phyloP scores from a whole-genome alignment of 2,329 filamentous ascomycete species.

The Rutstroemia sp. region DNA sequence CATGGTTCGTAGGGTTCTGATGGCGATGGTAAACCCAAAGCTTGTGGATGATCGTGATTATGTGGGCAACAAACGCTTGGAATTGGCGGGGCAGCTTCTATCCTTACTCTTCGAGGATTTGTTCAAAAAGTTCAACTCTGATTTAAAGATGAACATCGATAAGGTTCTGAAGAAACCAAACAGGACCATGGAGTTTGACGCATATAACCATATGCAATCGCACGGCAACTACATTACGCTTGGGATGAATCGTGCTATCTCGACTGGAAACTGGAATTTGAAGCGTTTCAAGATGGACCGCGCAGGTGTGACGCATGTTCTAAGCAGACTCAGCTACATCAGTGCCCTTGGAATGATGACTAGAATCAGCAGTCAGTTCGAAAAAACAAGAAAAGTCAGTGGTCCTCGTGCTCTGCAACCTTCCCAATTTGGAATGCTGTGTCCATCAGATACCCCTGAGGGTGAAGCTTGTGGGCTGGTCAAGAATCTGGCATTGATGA shows the following conservation, averaged over 20 bases:
- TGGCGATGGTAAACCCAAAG: slow-evolving; percentile 83
- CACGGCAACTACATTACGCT: slow-evolving; percentile 83
- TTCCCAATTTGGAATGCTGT: slow-evolving; percentile 97
- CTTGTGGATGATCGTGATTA: slow-evolving; percentile 96
- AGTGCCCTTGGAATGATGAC: slow-evolving; percentile 99
- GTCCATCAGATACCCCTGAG: slow-evolving; percentile 94
- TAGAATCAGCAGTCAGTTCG: slow-evolving; percentile 94
- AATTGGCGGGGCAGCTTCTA: slow-evolving; percentile 88
- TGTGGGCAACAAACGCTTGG: slow-evolving; percentile 93
- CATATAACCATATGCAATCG: slow-evolving; percentile 73
- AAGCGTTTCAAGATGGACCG: slow-evolving; percentile 99
- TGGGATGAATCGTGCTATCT: slow-evolving; percentile 92
- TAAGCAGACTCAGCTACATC: slow-evolving; percentile 94
- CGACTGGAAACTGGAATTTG: slow-evolving; percentile 95
- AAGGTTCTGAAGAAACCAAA: slow-evolving; percentile 93
- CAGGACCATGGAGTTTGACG: slow-evolving; percentile 80
- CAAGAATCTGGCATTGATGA: slow-evolving; percentile 98
- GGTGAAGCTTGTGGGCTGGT: slow-evolving; percentile 96
- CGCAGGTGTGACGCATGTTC: slow-evolving; percentile 90
- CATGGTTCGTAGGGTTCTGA: slow-evolving; percentile 93
- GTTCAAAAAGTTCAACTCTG: slow-evolving; percentile 89
- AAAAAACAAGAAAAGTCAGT: slow-evolving; percentile 95
- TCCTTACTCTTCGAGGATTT: slow-evolving; percentile 93
- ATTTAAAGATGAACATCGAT: slow-evolving; percentile 89
- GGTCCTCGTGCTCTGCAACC: slow-evolving; percentile 93